A percentile compares a stretch with the other conserved stretches of the same genome.
Conservation (phyloP, 305 asterid genomes). For the Fraxinus angustifolia region DNA sequence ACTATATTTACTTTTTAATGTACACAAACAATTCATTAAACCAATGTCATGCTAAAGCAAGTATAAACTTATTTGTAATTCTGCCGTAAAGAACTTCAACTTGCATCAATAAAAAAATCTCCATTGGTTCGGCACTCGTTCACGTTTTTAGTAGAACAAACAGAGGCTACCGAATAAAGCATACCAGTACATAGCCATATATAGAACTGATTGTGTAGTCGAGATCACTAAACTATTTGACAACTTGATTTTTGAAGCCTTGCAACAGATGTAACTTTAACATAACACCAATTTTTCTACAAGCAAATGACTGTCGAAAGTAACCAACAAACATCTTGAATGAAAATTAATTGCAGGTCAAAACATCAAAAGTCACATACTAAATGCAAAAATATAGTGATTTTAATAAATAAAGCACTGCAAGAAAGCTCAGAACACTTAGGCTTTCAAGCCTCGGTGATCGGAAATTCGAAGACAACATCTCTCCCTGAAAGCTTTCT, state of each 20-base stretch:
- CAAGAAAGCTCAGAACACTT: neutral
- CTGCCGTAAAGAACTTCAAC: neutral
- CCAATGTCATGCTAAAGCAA: neutral
- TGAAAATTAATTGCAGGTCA: neutral
- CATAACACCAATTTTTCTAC: neutral
- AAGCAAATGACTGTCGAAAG: neutral
- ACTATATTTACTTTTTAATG: neutral
- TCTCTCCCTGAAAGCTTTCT: constrained; percentile 37
- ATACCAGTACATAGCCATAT: neutral
- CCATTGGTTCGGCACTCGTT: neutral
- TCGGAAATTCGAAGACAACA: constrained; percentile 31
- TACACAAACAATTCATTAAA: neutral
- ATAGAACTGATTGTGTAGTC: neutral
- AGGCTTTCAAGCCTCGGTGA: constrained; percentile 16
- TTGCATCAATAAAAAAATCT: neutral
- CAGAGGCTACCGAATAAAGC: neutral
- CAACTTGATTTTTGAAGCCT: neutral
- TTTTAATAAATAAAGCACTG: neutral
- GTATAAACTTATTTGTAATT: neutral
- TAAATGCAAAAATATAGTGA: neutral
- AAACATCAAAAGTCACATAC: neutral
- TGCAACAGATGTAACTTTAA: neutral
- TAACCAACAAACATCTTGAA: neutral
- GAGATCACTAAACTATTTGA: neutral
- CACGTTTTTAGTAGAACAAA: neutral